Percentiles rank a stretch among this genome's conserved stretches.
Evolutionary conservation across 2,329 filamentous ascomycete species (phyloP).

Genomic region (Sordariomycetes sp.): DNA sequence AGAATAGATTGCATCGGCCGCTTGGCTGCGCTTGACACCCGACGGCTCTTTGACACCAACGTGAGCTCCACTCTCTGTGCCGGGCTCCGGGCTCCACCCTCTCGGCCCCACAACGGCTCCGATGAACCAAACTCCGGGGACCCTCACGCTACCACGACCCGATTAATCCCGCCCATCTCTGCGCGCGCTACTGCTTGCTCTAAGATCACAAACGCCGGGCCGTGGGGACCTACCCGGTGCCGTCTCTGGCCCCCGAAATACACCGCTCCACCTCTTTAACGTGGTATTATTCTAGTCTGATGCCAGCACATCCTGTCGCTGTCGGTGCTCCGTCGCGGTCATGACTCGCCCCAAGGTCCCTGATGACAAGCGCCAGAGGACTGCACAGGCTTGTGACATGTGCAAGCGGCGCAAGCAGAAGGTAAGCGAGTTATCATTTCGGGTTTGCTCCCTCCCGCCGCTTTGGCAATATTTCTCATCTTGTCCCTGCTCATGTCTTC

Average conservation of each 20-base stretch:
- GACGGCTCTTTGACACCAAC: background rate
- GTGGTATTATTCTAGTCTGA: slow-evolving; percentile 6
- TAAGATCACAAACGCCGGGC: background rate
- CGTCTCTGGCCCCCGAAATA: background rate
- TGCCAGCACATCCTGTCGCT: slow-evolving; percentile 6
- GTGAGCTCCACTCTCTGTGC: background rate
- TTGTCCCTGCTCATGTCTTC: background rate
- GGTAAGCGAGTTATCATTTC: slow-evolving; percentile 23
- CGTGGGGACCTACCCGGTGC: background rate
- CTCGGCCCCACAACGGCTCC: background rate
- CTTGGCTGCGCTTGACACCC: background rate
- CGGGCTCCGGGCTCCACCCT: background rate
- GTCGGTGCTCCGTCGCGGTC: slow-evolving; percentile 11
- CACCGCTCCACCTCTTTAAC: background rate
- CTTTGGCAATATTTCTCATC: background rate
- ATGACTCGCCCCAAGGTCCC: slow-evolving; percentile 43
- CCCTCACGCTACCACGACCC: background rate
- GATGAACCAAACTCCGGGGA: background rate
- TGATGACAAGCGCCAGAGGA: slow-evolving; percentile 48
- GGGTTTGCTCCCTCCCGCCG: background rate
- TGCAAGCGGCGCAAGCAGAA: slow-evolving; percentile 58
- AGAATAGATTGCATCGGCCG: background rate
- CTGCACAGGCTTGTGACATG: slow-evolving; percentile 48
- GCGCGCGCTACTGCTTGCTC: background rate
- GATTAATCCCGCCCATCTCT: background rate